Conservation (phyloP, 176 grass and related monocot species). For the Aegilops sharonensis region DNA sequence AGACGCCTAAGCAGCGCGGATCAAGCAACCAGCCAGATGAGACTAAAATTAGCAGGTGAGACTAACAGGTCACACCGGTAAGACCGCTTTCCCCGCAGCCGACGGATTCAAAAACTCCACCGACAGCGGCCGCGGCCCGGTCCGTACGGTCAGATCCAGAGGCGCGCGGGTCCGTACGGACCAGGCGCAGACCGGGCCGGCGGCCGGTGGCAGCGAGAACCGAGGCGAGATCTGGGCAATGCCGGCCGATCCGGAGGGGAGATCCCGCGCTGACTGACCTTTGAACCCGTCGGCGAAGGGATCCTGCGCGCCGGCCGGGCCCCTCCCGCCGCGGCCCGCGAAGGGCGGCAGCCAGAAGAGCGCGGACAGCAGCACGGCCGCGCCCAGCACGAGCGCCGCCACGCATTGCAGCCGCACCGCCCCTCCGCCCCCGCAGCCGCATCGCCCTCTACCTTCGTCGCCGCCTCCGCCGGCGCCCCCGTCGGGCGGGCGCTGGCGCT, state of each 20-base stretch:
- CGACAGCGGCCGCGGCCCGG: background rate
- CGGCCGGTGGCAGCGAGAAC: background rate
- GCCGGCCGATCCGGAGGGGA: background rate
- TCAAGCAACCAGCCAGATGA: background rate
- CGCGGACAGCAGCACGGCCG: conserved; percentile 71
- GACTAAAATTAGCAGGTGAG: background rate
- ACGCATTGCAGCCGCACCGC: conserved; percentile 56
- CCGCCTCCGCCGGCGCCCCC: conserved; percentile 12
- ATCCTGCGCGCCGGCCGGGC: background rate
- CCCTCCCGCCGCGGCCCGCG: conserved; percentile 27
- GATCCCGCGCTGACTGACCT: background rate
- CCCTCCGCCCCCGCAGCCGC: background rate
- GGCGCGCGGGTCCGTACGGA: background rate
- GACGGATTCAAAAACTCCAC: background rate
- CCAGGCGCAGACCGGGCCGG: background rate
- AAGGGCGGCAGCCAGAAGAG: conserved; percentile 94
- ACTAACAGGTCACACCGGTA: too few species aligned
- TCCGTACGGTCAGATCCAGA: conserved; percentile 35
- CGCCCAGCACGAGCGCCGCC: conserved; percentile 64
- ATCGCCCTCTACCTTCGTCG: background rate
- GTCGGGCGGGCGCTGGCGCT: conserved; percentile 32
- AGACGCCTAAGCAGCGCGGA: background rate
- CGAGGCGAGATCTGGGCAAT: conserved; percentile 28
- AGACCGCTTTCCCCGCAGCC: background rate
- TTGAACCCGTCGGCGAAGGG: background rate